Evolutionary conservation across 768 basidiomycete species (phyloP).

Genomic region (Naganishia friedmannii): DNA sequence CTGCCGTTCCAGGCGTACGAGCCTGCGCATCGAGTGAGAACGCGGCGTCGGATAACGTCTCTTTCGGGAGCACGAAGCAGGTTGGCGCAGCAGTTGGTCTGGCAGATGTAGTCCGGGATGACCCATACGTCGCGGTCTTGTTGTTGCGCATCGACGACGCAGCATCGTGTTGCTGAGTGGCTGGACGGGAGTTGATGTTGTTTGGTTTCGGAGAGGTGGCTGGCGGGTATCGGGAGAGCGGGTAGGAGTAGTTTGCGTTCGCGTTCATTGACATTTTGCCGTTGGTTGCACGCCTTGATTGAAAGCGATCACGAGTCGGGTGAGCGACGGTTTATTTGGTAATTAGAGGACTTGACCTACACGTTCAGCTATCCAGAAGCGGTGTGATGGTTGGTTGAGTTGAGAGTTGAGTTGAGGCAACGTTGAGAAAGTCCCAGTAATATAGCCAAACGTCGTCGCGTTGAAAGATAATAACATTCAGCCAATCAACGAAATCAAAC

Average conservation of each 20-base stretch:
- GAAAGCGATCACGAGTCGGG: neutral
- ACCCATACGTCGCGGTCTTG: neutral
- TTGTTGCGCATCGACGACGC: neutral
- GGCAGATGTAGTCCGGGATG: neutral
- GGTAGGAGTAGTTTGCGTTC: constrained; percentile 13
- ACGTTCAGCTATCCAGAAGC: too few species aligned
- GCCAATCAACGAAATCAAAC: too few species aligned
- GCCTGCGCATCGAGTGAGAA: neutral
- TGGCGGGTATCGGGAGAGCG: constrained; percentile 5
- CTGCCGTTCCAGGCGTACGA: neutral
- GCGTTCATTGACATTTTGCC: constrained; percentile 12
- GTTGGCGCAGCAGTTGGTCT: neutral
- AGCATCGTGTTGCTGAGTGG: neutral
- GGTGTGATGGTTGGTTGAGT: too few species aligned
- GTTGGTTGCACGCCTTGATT: too few species aligned
- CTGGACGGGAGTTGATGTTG: too few species aligned
- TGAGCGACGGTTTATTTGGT: too few species aligned
- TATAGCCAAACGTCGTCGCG: too few species aligned
- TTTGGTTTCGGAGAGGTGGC: neutral
- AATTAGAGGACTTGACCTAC: too few species aligned
- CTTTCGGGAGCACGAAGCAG: neutral
- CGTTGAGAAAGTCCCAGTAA: too few species aligned
- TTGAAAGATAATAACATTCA: too few species aligned
- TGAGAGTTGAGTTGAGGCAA: too few species aligned
- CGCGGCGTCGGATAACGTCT: neutral